Evolutionary conservation across 805 yeast genomes (phyloP).

Genomic region (Kodamaea kakaduensis): DNA sequence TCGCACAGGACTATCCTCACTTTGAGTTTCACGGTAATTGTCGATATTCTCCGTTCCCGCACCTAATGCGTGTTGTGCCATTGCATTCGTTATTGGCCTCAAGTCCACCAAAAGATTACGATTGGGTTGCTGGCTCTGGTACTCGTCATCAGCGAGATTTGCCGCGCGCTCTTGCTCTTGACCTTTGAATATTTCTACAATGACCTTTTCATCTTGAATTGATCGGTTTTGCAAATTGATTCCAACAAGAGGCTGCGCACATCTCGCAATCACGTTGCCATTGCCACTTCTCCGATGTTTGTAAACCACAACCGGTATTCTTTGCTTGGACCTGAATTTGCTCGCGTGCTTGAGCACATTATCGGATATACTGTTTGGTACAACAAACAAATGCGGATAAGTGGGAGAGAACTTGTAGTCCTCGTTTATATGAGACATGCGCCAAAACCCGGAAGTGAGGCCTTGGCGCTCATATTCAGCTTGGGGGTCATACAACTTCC

Average conservation of each 20-base stretch:
- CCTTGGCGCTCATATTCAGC: slow-evolving; percentile 77
- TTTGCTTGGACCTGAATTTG: slow-evolving; percentile 76
- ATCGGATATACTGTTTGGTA: slow-evolving; percentile 79
- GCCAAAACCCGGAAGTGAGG: slow-evolving; percentile 53
- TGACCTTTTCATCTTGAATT: slow-evolving; percentile 83
- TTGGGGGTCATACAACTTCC: slow-evolving; percentile 63
- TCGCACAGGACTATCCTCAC: slow-evolving; percentile 9
- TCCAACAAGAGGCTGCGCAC: slow-evolving; percentile 93
- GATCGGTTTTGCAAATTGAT: slow-evolving; percentile 75
- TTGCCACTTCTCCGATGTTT: slow-evolving; percentile 53
- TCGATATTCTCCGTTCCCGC: slow-evolving; percentile 98
- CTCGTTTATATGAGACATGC: slow-evolving; percentile 60
- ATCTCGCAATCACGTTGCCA: slow-evolving; percentile 77
- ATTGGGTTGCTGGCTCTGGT: slow-evolving; percentile 32
- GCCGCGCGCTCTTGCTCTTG: slow-evolving; percentile 36
- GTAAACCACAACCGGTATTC: slow-evolving; percentile 82
- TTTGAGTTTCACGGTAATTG: slow-evolving; percentile 53
- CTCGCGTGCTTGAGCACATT: slow-evolving; percentile 79
- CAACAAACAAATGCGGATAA: slow-evolving; percentile 65
- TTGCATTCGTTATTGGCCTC: slow-evolving; percentile 88
- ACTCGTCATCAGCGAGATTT: slow-evolving; percentile 17
- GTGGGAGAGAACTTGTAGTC: slow-evolving; percentile 67
- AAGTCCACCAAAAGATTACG: slow-evolving; percentile 79
- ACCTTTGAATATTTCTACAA: slow-evolving; percentile 67
- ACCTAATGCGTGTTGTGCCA: slow-evolving; percentile 94